Evolutionary conservation across 2,329 filamentous ascomycete genomes (phyloP).

Genomic region (Neonectria ditissima): DNA sequence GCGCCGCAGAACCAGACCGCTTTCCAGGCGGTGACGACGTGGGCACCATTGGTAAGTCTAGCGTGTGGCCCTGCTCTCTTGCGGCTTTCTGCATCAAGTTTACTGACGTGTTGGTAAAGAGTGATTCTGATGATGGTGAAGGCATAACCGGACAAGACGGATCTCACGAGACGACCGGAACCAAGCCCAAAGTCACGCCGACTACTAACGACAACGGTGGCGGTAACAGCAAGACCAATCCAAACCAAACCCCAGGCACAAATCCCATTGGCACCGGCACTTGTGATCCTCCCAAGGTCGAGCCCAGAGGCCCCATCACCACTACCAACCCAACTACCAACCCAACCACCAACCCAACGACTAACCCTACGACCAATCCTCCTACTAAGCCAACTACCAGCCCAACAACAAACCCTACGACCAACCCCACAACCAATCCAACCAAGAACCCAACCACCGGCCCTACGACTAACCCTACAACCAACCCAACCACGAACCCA

Average conservation of each 20-base stretch:
- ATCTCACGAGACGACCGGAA: neutral
- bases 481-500: too few relatives aligned
- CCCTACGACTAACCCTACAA: too few relatives aligned
- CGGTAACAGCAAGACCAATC: neutral
- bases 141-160: neutral
- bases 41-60: conserved; percentile 1
- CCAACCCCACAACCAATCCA: too few relatives aligned
- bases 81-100: neutral
- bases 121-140: neutral
- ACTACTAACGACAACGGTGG: neutral
- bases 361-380: too few relatives aligned
- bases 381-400: too few relatives aligned
- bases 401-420: too few relatives aligned
- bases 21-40: neutral
- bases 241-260: too few relatives aligned
- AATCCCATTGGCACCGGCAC: neutral
- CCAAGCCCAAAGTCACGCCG: neutral
- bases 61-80: neutral
- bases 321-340: too few relatives aligned
- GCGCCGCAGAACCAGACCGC: neutral
- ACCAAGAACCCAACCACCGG: too few relatives aligned
- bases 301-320: neutral
- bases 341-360: too few relatives aligned
- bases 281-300: neutral
- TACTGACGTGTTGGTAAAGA: neutral